phyloP scores from a whole-genome alignment of 2,329 filamentous ascomycete species.

The Westerdykella sp. region DNA sequence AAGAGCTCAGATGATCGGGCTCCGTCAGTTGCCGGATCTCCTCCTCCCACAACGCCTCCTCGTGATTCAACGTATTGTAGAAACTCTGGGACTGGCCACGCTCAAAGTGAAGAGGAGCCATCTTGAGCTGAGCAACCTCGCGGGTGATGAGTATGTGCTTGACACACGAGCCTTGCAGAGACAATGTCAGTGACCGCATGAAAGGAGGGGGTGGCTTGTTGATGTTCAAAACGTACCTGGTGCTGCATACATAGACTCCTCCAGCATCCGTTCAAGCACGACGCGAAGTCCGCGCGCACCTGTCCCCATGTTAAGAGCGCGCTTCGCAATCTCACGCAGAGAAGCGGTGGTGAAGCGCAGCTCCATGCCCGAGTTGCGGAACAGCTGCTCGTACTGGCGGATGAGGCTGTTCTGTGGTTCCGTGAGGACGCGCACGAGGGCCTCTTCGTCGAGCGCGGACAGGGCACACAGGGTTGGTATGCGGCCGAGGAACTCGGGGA shows the following conservation, averaged over 20 bases:
- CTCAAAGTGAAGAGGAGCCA: conserved; percentile 39
- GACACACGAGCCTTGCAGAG: conserved; percentile 33
- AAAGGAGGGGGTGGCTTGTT: neutral
- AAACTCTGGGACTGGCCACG: conserved; percentile 40
- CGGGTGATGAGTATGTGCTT: conserved; percentile 44
- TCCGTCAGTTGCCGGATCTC: conserved; percentile 28
- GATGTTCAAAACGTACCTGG: conserved; percentile 28
- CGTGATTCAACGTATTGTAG: conserved; percentile 34
- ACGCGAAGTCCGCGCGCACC: conserved; percentile 52
- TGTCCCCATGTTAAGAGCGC: conserved; percentile 62
- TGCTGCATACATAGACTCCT: conserved; percentile 44
- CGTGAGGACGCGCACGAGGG: conserved; percentile 79
- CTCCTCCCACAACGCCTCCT: conserved; percentile 45
- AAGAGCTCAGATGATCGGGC: conserved; percentile 27
- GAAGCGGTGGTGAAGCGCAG: conserved; percentile 78
- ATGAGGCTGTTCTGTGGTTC: conserved; percentile 86
- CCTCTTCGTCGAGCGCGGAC: conserved; percentile 61
- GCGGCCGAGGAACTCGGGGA: conserved; percentile 92
- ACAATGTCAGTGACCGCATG: neutral
- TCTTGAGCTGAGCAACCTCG: conserved; percentile 40
- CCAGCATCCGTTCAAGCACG: conserved; percentile 44
- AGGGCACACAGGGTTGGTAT: conserved; percentile 86
- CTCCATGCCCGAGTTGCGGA: conserved; percentile 69
- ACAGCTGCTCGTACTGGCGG: conserved; percentile 82
- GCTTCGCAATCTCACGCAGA: conserved; percentile 72